Evolutionary conservation across 2,329 filamentous ascomycete species (phyloP), one percentile per base, ranked within the genome.

Genomic region (Nigrospora osmanthi): DNA sequence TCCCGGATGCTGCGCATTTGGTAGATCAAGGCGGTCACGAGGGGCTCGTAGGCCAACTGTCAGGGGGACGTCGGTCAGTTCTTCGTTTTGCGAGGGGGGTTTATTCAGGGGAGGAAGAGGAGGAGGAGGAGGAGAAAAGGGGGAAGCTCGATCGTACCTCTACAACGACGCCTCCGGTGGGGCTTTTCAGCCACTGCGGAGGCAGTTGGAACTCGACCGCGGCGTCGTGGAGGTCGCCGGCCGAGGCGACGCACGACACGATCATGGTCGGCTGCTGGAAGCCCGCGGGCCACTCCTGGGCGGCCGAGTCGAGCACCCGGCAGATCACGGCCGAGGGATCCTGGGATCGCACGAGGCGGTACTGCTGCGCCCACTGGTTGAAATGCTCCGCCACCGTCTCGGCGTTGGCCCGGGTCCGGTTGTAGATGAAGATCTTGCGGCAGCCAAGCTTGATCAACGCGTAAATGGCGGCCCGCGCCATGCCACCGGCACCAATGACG

Each of bases 381-480:
- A 87, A 89, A 56, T 89, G 83, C 2, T 66, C 62, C 2, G 83
- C 83, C 0, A 89, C 74, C 15, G 70, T 72, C 42, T 78, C 68
- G 0, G 84, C 83, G 41, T 79, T 80, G 19, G 70, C 64, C 14
- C 69, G 54, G 0, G 83, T 87, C 23, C 85, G 72, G 55, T 89
- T 89, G 58, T 77, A 80, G 35, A 89, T 73, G 53, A 87, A 85
- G 17, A 89, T 81, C 48, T 84, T 82, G 31, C 80, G 76, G 46
- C 86, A 87, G 9, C 85, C 85, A 4, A 89, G 70, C 53, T 83
- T 83, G 30, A 87, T 73, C 61, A 89, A 73, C 3, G 85, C 83
- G 54, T 89, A 89, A 28, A 87, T 77, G 15, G 84, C 83, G 3
- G 85, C 82, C 47, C 85, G 73, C 6, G 83, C 85, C 83, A 88